These are phyloP conservation scores for Phialophora chinensis DNA, from an alignment of 2,329 filamentous ascomycete genomes.

Conservation along the genomic window DNA sequence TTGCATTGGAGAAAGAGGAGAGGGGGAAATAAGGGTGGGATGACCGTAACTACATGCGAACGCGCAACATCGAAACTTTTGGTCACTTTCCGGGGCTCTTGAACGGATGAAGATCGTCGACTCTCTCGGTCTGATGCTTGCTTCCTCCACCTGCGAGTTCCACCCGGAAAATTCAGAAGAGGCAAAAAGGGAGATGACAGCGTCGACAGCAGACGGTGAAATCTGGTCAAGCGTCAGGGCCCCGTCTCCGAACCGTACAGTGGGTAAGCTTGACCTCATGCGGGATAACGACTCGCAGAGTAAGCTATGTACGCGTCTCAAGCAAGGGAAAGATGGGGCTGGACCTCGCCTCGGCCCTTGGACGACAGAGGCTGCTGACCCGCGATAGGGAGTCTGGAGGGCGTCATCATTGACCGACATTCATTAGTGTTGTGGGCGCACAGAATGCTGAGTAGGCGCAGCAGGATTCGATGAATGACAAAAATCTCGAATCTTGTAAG, in stretches of 20 bases:
- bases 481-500: background rate
- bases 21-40: background rate
- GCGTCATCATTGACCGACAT: background rate
- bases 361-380: background rate
- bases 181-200: background rate
- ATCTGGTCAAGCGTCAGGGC: slow-evolving; percentile 5
- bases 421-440: background rate
- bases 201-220: background rate
- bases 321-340: background rate
- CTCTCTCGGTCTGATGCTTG: background rate
- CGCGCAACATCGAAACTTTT: background rate
- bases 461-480: background rate
- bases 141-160: background rate
- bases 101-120: background rate
- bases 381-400: background rate
- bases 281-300: background rate
- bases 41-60: background rate
- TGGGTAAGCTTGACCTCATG: background rate
- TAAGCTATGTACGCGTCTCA: background rate
- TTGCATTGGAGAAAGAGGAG: background rate
- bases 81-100: background rate
- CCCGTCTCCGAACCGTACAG: background rate
- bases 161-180: background rate
- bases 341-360: background rate
- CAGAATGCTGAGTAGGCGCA: too few species aligned